Conservation (phyloP, 164 flowering plant species). For the Vitis vinifera region ASM3070453v1 NC_081807.1:5089001-5089500, state of each 20-base stretch:
- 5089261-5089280: slow-evolving; percentile 11
- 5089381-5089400: too few species aligned
- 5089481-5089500: too few species aligned
- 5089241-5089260: background rate
- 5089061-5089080: background rate
- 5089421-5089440: too few species aligned
- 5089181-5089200: background rate
- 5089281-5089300: background rate
- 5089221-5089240: slow-evolving; percentile 12
- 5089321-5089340: background rate
- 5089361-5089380: background rate
- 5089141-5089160: too few species aligned
- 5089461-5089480: too few species aligned
- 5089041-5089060: background rate
- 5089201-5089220: slow-evolving; percentile 1
- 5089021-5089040: too few species aligned
- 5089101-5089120: background rate
- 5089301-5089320: background rate
- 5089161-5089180: background rate
- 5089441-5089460: too few species aligned
- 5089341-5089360: slow-evolving; percentile 5
- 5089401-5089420: too few species aligned
- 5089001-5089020: too few species aligned
- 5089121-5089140: background rate
- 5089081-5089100: background rate